Base-by-base conservation (phyloP, 805 yeast genomes). In the Dipodascopsis uninucleata region DNA sequence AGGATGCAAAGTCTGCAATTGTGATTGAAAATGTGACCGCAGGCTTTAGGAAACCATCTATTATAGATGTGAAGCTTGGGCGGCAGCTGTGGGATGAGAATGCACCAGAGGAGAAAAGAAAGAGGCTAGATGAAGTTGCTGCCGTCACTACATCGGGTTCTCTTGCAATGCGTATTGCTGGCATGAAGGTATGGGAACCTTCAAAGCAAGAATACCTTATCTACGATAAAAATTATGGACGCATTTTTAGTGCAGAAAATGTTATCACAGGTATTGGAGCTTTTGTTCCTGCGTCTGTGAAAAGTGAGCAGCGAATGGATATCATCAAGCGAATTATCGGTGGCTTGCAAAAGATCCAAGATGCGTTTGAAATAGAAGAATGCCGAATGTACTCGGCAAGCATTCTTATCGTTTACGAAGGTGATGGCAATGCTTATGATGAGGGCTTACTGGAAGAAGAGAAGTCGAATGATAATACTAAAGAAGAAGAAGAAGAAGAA, bases 1-100 rank as follows among this genome's bases (percentile, higher is more conserved):
- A 32, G 22, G 57, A 49, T n/a, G 35, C 57, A 12, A 48, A 38
- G 16, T 31, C 14, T 5, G 51, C 71, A 45, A 56, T 89, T 1
- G 93, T 90, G 5, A 66, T 93, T 26, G 81, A 81, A 56, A 93
- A 90, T 62, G 61, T 82, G 2, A 66, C 83, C 23, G 61, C 73
- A 43, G 86, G 86, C 0, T 84, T 71, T 59, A 59, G 39, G 3
- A 65, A 68, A 36, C 97, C 97, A 0, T 76, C 83, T 43, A 73
- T 93, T 1, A 58, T 90, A 51, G 98, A 90, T 61, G 76, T 90
- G 36, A 90, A 90, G 61, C 69, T 90, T 3, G 98, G 98, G 0
- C 63, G 78, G 4, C 59, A 72, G 7, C 65, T 90, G 28, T 78
- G 82, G 56, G 97, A 90, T 62, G 58, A 56, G 1, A 55, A 58